Evolutionary conservation across 2,329 filamentous ascomycete species (phyloP).

Genomic region (Plenodomus lindquistii): DNA sequence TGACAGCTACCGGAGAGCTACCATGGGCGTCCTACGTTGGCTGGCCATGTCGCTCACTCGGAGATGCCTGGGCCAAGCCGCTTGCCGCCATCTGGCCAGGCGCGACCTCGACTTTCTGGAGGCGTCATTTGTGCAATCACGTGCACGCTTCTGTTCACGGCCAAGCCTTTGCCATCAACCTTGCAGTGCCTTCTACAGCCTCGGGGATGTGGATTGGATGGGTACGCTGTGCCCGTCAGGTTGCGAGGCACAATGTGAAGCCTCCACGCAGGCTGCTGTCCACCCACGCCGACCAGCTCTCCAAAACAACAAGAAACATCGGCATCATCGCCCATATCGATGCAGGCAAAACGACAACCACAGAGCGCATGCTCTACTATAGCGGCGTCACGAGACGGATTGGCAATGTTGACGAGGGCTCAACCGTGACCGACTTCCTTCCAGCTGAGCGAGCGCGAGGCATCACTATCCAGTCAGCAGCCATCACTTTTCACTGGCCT

Average conservation of each 20-base stretch:
- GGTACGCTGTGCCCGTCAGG: constrained; percentile 40
- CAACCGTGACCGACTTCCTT: constrained; percentile 95
- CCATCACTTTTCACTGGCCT: constrained; percentile 94
- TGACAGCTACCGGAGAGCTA: constrained; percentile 9
- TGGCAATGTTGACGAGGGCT: constrained; percentile 92
- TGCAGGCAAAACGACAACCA: constrained; percentile 97
- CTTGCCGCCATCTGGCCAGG: constrained; percentile 34
- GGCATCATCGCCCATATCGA: constrained; percentile 99
- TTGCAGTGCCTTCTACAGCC: constrained; percentile 13
- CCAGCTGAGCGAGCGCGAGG: constrained; percentile 89
- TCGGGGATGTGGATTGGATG: constrained; percentile 42
- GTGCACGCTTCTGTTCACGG: constrained; percentile 23
- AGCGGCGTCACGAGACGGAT: constrained; percentile 86
- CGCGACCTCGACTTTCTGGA: constrained; percentile 18
- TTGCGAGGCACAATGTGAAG: constrained; percentile 37
- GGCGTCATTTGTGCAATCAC: constrained; percentile 28
- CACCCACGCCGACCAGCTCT: constrained; percentile 44
- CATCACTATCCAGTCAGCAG: constrained; percentile 97
- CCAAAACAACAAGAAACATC: constrained; percentile 86
- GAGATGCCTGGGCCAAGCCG: constrained; percentile 17
- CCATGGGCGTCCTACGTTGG: not conserved
- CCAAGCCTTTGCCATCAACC: constrained; percentile 7
- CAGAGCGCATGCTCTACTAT: constrained; percentile 98
- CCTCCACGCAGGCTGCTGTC: constrained; percentile 36
- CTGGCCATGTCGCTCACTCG: constrained; percentile 18